A percentile compares a stretch with the other conserved stretches of the same genome.
Evolutionary conservation across 768 basidiomycete species (phyloP).

Genomic region (Lactifluus subvellereus): DNA sequence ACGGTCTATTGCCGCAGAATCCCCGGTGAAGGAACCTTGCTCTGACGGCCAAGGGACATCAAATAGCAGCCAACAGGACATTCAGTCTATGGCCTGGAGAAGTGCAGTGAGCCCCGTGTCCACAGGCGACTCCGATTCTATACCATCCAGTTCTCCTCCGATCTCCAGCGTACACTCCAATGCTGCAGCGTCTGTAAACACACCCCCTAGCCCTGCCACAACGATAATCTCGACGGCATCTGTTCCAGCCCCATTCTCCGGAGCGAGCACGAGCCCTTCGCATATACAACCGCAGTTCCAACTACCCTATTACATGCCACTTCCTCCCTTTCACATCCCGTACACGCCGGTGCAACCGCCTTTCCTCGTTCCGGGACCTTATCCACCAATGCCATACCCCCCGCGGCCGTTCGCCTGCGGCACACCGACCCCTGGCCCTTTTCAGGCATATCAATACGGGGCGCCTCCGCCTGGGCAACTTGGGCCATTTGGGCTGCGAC

Average conservation of each 20-base stretch:
- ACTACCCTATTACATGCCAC: constrained; percentile 37
- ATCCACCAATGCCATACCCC: constrained; percentile 27
- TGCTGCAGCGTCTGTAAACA: background rate
- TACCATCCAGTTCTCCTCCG: constrained; percentile 4
- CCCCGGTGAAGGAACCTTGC: constrained; percentile 1
- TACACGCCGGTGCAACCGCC: constrained; percentile 25
- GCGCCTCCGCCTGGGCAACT: constrained; percentile 13
- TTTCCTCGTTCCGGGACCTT: constrained; percentile 24
- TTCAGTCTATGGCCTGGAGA: constrained; percentile 7
- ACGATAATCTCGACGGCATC: background rate
- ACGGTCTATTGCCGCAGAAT: background rate
- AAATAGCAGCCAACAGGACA: background rate
- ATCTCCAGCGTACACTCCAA: background rate
- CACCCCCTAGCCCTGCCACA: constrained; percentile 7
- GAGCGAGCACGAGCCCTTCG: constrained; percentile 24
- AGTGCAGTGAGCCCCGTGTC: constrained; percentile 5
- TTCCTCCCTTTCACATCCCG: constrained; percentile 34
- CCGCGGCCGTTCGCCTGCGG: constrained; percentile 18
- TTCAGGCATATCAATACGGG: constrained; percentile 12
- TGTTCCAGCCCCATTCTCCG: background rate
- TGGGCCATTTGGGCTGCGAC: constrained; percentile 16
- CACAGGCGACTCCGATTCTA: constrained; percentile 8
- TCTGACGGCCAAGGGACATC: background rate
- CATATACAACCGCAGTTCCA: constrained; percentile 23
- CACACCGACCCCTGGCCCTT: background rate